A percentile compares a stretch with the other conserved stretches of the same genome.
These are phyloP conservation scores for Gossypium raimondii DNA, from an alignment of 345 rosid species.

Conservation along the genomic window DNA sequence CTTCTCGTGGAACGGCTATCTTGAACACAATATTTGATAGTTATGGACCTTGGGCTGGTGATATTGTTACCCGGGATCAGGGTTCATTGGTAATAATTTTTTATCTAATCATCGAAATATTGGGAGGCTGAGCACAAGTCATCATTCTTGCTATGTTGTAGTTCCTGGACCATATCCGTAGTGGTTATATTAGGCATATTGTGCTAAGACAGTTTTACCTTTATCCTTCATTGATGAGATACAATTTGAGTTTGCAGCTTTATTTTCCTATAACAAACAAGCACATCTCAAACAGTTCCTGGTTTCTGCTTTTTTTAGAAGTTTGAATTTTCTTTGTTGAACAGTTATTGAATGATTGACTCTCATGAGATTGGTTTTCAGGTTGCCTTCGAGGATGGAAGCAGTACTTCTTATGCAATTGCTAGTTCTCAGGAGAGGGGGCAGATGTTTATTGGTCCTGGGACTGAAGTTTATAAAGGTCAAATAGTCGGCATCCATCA, in stretches of 20 bases:
- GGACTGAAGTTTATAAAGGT: conserved; percentile 80
- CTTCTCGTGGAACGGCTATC: conserved; percentile 93
- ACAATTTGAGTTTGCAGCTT: not conserved
- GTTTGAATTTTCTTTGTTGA: not conserved
- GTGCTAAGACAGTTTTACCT: not conserved
- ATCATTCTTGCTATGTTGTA: conserved; percentile 10
- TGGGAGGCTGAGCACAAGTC: conserved; percentile 6
- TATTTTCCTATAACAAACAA: not conserved
- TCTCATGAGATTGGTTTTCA: conserved; percentile 30
- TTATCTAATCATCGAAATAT: conserved; percentile 14
- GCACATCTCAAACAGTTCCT: not conserved
- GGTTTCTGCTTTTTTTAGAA: not conserved
- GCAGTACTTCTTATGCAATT: conserved; percentile 80
- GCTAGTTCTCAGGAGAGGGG: conserved; percentile 88
- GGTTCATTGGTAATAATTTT: conserved; percentile 78
- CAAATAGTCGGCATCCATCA: conserved; percentile 95
- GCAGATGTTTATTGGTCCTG: conserved; percentile 85
- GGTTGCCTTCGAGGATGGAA: conserved; percentile 97
- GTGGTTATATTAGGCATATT: not conserved
- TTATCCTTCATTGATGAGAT: not conserved
- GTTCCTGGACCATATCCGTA: not conserved
- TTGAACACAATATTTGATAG: conserved; percentile 86
- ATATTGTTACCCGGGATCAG: conserved; percentile 73
- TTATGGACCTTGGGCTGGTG: conserved; percentile 95
- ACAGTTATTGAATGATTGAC: not conserved